Percentiles rank a stretch among this genome's conserved stretches.
Conservation (phyloP, 495 filamentous ascomycete genomes). For the Penicillium silybi region DNA sequence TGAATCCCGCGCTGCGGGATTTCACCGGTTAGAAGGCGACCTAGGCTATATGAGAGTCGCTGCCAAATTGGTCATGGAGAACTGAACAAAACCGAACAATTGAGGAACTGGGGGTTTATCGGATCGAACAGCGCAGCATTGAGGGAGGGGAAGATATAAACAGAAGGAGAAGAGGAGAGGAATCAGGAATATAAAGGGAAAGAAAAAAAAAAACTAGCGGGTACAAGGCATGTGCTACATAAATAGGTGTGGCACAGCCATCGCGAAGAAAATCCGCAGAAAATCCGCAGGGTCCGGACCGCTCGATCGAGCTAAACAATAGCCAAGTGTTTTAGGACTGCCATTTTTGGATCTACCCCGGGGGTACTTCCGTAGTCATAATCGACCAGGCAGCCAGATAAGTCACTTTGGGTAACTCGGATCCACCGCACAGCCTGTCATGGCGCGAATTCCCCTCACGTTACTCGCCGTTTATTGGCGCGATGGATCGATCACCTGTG, state of each 20-base stretch:
- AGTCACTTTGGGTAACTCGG: neutral
- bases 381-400: neutral
- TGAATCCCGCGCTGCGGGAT: neutral
- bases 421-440: constrained; percentile 3
- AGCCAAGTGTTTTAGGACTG: constrained; percentile 25
- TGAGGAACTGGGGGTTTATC: neutral
- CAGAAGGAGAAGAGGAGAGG: neutral
- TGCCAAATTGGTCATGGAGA: neutral
- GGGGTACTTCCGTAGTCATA: neutral
- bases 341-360: constrained; percentile 4
- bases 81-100: too few relatives aligned
- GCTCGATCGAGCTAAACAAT: constrained; percentile 9
- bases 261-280: too few relatives aligned
- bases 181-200: neutral
- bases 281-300: constrained; percentile 8
- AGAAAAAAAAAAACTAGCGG: constrained; percentile 2
- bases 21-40: neutral
- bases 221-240: neutral
- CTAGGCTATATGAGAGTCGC: neutral
- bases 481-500: neutral
- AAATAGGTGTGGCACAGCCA: neutral
- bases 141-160: neutral
- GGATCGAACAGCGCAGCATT: neutral
- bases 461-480: neutral
- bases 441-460: constrained; percentile 3